Evolutionary conservation across 1,284 basidiomycete genomes (phyloP).

Genomic region (Amylostereum areolatum): DNA sequence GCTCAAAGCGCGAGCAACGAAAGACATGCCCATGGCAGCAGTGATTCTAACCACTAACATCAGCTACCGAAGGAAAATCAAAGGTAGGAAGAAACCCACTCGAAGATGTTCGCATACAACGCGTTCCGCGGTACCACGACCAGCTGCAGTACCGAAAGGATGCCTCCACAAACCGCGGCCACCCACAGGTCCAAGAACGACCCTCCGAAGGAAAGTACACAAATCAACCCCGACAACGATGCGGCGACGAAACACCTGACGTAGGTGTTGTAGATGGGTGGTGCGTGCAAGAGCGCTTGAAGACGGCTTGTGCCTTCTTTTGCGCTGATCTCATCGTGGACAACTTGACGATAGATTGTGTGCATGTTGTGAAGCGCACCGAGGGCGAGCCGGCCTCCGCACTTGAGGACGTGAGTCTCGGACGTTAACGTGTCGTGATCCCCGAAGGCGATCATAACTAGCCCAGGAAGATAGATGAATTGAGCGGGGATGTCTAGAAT

Average conservation of each 20-base stretch:
- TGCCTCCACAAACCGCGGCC: constrained; percentile 58
- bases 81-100: constrained; percentile 46
- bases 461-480: constrained; percentile 75
- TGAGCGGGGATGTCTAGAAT: constrained; percentile 83
- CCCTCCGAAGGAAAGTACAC: constrained; percentile 79
- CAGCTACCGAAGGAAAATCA: constrained; percentile 1
- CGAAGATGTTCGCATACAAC: constrained; percentile 83
- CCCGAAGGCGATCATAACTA: constrained; percentile 79
- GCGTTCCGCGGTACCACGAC: constrained; percentile 66
- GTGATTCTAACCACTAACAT: constrained; percentile 54
- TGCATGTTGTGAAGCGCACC: constrained; percentile 78
- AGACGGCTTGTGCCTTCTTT: constrained; percentile 54
- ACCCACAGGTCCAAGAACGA: constrained; percentile 80
- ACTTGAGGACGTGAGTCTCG: constrained; percentile 80
- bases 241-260: constrained; percentile 65
- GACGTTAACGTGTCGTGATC: constrained; percentile 71
- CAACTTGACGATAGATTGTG: constrained; percentile 67
- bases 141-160: constrained; percentile 66
- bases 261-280: constrained; percentile 53
- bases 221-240: constrained; percentile 66
- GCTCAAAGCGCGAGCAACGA: constrained; percentile 71
- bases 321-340: constrained; percentile 84
- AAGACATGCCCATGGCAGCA: constrained; percentile 75
- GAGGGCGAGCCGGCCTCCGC: constrained; percentile 62
- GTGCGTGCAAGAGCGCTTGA: constrained; percentile 40